These are phyloP conservation scores for Amniculicola lignicola DNA, from an alignment of 495 filamentous ascomycete genomes.

Conservation along the genomic window DNA sequence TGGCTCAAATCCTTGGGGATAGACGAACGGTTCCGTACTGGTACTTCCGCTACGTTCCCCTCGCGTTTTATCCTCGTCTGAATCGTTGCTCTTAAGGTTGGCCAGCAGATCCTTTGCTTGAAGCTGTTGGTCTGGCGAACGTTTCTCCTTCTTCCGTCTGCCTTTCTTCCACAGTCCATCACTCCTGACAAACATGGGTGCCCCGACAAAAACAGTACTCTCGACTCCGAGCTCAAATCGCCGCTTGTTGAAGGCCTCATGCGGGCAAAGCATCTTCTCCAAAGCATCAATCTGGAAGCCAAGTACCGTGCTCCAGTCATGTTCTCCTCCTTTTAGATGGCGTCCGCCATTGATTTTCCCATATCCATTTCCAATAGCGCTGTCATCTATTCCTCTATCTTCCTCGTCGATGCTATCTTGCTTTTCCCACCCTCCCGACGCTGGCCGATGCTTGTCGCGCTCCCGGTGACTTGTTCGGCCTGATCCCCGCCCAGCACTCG, in stretches of 20 bases:
- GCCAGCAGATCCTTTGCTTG: slow-evolving; percentile 31
- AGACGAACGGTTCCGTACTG: slow-evolving; percentile 23
- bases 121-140: not conserved
- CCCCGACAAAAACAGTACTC: slow-evolving; percentile 77
- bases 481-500: slow-evolving; percentile 33
- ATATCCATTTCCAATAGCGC: not conserved
- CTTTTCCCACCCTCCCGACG: slow-evolving; percentile 19
- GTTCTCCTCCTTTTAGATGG: slow-evolving; percentile 11
- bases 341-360: slow-evolving; percentile 12
- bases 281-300: slow-evolving; percentile 74
- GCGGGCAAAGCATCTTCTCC: slow-evolving; percentile 79
- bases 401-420: slow-evolving; percentile 33
- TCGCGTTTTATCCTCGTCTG: slow-evolving; percentile 16
- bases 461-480: slow-evolving; percentile 27
- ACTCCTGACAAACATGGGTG: slow-evolving; percentile 80
- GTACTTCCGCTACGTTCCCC: slow-evolving; percentile 38
- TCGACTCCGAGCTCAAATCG: slow-evolving; percentile 85
- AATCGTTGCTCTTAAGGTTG: slow-evolving; percentile 9
- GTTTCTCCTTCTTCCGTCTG: slow-evolving; percentile 56
- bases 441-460: slow-evolving; percentile 14
- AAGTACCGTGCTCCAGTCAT: slow-evolving; percentile 72
- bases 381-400: slow-evolving; percentile 11
- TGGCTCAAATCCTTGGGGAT: slow-evolving; percentile 39
- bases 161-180: slow-evolving; percentile 86
- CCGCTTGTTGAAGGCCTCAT: slow-evolving; percentile 74